Conservation (phyloP, 441 rosid genomes). For the Erodium trifolium region DNA sequence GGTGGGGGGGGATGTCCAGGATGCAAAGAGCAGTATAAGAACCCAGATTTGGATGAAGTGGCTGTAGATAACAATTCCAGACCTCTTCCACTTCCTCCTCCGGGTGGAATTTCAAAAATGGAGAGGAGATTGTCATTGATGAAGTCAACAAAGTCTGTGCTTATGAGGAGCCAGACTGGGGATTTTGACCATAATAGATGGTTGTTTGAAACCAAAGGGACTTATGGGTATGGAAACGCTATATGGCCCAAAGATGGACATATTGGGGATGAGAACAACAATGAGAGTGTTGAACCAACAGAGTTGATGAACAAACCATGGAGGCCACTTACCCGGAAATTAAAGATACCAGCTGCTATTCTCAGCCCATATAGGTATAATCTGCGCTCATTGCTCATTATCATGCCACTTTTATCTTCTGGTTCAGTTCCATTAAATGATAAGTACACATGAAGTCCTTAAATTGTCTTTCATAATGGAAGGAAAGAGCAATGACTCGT, state of each 20-base stretch:
- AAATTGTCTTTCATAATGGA: neutral
- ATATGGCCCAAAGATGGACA: constrained; percentile 88
- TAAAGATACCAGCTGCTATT: constrained; percentile 56
- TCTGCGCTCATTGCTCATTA: neutral
- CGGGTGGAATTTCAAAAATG: constrained; percentile 36
- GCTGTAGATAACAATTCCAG: constrained; percentile 32
- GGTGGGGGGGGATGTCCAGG: constrained; percentile 70
- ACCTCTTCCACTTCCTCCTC: constrained; percentile 57
- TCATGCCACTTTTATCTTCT: neutral
- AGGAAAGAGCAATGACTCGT: too few species aligned
- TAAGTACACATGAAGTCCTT: neutral
- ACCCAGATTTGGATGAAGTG: constrained; percentile 31
- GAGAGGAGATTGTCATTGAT: constrained; percentile 73
- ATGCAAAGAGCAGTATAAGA: constrained; percentile 65
- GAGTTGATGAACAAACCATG: constrained; percentile 55
- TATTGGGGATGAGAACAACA: constrained; percentile 39
- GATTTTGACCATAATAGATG: constrained; percentile 76
- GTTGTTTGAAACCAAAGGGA: constrained; percentile 89
- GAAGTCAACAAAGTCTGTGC: constrained; percentile 50
- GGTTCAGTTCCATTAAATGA: too few species aligned
- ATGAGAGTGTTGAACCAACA: constrained; percentile 54
- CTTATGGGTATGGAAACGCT: constrained; percentile 84
- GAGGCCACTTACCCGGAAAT: constrained; percentile 71
- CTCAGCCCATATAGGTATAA: constrained; percentile 76
- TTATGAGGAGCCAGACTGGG: constrained; percentile 35